A percentile compares a stretch with the other conserved stretches of the same genome.
phyloP scores from a whole-genome alignment of 2,329 filamentous ascomycete genomes.

The Phyllosticta capitalensis region DNA sequence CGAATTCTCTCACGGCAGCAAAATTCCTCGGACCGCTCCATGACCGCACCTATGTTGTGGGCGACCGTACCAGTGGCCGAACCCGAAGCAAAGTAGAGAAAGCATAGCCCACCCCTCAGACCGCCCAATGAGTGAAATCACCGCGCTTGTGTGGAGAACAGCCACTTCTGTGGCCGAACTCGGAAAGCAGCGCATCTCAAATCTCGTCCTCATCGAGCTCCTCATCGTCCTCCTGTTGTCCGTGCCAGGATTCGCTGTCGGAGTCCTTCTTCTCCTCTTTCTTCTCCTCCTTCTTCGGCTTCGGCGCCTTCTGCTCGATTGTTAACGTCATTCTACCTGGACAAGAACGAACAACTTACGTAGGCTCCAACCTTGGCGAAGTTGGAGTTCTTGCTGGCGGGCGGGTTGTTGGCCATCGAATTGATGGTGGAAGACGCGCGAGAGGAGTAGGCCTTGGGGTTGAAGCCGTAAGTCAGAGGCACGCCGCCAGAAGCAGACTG shows the following conservation, averaged over 20 bases:
- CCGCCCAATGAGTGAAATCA: not conserved
- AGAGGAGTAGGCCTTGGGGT: slow-evolving; percentile 17
- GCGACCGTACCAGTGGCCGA: too few species aligned
- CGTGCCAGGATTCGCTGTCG: slow-evolving; percentile 15
- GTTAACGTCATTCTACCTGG: not conserved
- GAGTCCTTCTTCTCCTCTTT: not conserved
- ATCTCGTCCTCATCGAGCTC: slow-evolving; percentile 30
- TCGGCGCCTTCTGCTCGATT: not conserved
- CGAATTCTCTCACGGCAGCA: too few species aligned
- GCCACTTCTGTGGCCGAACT: too few species aligned
- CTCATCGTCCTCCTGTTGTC: slow-evolving; percentile 23
- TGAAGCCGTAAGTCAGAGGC: slow-evolving; percentile 11
- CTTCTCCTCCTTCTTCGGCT: not conserved
- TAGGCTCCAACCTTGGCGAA: slow-evolving; percentile 23
- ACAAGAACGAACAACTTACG: slow-evolving; percentile 14
- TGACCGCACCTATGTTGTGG: too few species aligned
- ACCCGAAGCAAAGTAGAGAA: too few species aligned
- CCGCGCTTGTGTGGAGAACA: not conserved
- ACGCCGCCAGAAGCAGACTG: too few species aligned
- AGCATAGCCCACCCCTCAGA: too few species aligned
- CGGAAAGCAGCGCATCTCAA: too few species aligned
- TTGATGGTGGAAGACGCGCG: slow-evolving; percentile 12
- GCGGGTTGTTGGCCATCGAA: slow-evolving; percentile 8
- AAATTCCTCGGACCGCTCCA: too few species aligned
- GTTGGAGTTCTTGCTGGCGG: slow-evolving; percentile 16